Conservation (phyloP, 2,329 filamentous ascomycete genomes). For the Arthroderma uncinatum region DNA sequence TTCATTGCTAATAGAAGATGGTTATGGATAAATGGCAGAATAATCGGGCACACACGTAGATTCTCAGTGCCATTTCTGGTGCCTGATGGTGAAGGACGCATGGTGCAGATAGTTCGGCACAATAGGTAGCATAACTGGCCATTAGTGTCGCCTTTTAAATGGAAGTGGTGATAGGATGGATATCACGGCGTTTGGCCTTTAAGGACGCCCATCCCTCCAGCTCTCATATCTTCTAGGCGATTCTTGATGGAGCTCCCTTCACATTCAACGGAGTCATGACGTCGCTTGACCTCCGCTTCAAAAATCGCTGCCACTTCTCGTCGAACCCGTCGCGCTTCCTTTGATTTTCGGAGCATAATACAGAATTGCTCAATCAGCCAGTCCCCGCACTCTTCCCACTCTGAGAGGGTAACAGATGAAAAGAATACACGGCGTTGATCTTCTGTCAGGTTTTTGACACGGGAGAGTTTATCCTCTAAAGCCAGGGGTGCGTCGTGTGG, state of each 20-base stretch:
- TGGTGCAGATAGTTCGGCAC: neutral
- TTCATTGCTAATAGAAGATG: too few species aligned
- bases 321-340: constrained; percentile 42
- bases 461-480: constrained; percentile 28
- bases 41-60: too few species aligned
- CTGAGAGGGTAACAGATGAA: constrained; percentile 39
- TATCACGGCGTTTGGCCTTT: constrained; percentile 24
- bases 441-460: constrained; percentile 27
- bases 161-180: neutral
- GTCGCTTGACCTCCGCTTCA: constrained; percentile 44
- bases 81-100: neutral
- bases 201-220: constrained; percentile 44
- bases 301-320: constrained; percentile 43
- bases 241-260: constrained; percentile 40
- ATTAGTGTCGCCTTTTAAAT: too few species aligned
- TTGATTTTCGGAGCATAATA: constrained; percentile 41
- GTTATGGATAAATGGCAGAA: too few species aligned
- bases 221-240: constrained; percentile 45
- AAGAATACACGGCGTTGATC: constrained; percentile 42
- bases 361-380: constrained; percentile 48
- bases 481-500: constrained; percentile 18
- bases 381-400: constrained; percentile 54
- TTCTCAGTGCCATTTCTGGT: too few species aligned
- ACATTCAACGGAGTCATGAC: constrained; percentile 42
- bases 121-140: neutral